Conservation (phyloP, 805 yeast species). For the Ogataea wickerhamii region DNA sequence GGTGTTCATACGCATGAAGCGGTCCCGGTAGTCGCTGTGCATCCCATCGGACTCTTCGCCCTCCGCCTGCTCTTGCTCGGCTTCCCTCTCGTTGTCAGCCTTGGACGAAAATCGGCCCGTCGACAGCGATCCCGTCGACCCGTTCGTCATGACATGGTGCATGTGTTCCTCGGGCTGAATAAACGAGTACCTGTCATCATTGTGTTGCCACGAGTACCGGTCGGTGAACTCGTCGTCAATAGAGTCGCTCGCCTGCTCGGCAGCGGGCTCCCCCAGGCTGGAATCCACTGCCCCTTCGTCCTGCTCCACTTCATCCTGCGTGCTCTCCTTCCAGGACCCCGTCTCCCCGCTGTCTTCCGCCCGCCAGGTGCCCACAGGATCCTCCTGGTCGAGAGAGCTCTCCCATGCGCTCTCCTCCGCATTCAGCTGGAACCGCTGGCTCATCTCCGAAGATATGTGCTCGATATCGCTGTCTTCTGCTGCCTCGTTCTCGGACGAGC, state of each 20-base stretch:
- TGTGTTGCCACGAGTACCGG: conserved; percentile 17
- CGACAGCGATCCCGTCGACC: conserved; percentile 25
- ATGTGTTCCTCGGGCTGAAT: conserved; percentile 23
- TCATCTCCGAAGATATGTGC: background rate
- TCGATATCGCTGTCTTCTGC: background rate
- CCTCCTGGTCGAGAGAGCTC: background rate
- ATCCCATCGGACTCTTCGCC: conserved; percentile 12
- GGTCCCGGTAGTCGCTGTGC: conserved; percentile 18
- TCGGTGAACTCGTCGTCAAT: conserved; percentile 7
- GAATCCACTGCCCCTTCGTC: conserved; percentile 5
- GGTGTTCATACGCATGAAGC: conserved; percentile 25
- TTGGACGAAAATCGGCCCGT: conserved; percentile 14
- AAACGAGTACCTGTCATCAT: conserved; percentile 23
- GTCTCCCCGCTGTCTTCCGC: background rate
- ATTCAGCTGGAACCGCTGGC: background rate
- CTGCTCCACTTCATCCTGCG: conserved; percentile 6
- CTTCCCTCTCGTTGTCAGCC: conserved; percentile 1
- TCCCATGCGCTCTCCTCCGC: background rate
- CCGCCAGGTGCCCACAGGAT: background rate
- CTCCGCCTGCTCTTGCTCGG: conserved; percentile 7
- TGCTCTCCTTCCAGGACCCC: background rate
- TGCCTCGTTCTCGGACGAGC: background rate
- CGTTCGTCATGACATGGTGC: conserved; percentile 7
- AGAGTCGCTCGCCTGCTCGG: background rate
- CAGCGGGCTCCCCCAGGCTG: background rate